These are phyloP conservation scores for Celoporthe dispersa DNA, from an alignment of 2,329 filamentous ascomycete genomes.

Conservation along the genomic window DNA sequence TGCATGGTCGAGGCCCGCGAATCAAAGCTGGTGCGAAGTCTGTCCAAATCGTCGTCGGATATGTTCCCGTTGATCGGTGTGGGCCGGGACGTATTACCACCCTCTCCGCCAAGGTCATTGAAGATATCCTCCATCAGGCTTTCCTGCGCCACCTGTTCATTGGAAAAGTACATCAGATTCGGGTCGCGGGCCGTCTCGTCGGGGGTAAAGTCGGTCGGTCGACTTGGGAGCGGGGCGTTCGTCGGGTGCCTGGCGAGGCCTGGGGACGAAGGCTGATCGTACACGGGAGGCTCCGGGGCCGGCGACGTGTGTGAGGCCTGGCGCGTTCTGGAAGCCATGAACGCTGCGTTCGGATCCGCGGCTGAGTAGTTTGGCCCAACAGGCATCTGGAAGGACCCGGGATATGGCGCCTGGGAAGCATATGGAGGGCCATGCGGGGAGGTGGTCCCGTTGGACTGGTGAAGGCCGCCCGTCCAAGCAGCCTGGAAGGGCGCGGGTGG, in stretches of 20 bases:
- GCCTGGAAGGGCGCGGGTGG: constrained; percentile 29
- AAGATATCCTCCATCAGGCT: constrained; percentile 63
- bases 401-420: constrained; percentile 54
- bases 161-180: constrained; percentile 23
- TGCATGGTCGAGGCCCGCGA: constrained; percentile 54
- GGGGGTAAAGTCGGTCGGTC: constrained; percentile 50
- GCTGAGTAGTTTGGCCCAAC: constrained; percentile 55
- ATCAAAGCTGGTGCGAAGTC: constrained; percentile 51
- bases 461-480: constrained; percentile 35
- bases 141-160: constrained; percentile 53
- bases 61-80: constrained; percentile 52
- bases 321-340: constrained; percentile 49
- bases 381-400: constrained; percentile 56
- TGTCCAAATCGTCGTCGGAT: constrained; percentile 51
- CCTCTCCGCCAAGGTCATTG: constrained; percentile 52
- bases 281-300: constrained; percentile 48
- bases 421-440: constrained; percentile 25
- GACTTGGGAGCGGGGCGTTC: constrained; percentile 62
- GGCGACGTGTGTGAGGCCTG: constrained; percentile 57
- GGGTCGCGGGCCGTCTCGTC: constrained; percentile 43
- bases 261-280: constrained; percentile 45
- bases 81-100: constrained; percentile 42
- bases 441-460: constrained; percentile 31
- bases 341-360: constrained; percentile 49
- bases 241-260: constrained; percentile 63